A percentile compares a stretch with the other conserved stretches of the same genome.
phyloP scores from a whole-genome alignment of 371 early-diverging fungal genomes.

The Parasitella parasitica region DNA sequence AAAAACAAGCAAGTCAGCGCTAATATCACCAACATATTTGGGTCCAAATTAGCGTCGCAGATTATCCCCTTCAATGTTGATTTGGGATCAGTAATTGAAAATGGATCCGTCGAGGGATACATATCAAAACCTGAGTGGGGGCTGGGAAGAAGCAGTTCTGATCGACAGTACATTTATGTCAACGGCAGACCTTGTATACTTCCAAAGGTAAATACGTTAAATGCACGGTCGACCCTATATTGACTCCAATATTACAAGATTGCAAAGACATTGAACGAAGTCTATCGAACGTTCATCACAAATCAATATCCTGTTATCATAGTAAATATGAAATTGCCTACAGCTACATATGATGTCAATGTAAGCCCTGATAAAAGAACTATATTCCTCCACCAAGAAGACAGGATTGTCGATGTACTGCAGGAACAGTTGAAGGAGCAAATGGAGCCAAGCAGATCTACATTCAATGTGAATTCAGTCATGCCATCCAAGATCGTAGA shows the following conservation, averaged over 20 bases:
- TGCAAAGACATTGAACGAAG: slow-evolving; percentile 73
- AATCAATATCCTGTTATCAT: slow-evolving; percentile 83
- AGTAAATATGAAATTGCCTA: slow-evolving; percentile 64
- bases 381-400: slow-evolving; percentile 79
- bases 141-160: slow-evolving; percentile 70
- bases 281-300: slow-evolving; percentile 67
- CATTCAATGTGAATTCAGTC: slow-evolving; percentile 30
- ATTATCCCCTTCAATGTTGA: slow-evolving; percentile 55
- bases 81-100: slow-evolving; percentile 10
- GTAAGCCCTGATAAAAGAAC: slow-evolving; percentile 95
- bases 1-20: slow-evolving; percentile 60
- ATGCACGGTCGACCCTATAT: background rate
- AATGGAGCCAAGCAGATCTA: slow-evolving; percentile 64
- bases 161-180: slow-evolving; percentile 86
- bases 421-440: slow-evolving; percentile 43
- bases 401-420: background rate
- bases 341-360: slow-evolving; percentile 81
- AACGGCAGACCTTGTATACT: slow-evolving; percentile 88
- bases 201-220: slow-evolving; percentile 65
- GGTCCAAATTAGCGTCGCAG: slow-evolving; percentile 57
- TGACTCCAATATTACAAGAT: slow-evolving; percentile 19
- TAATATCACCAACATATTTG: slow-evolving; percentile 81
- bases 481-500: background rate
- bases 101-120: slow-evolving; percentile 49
- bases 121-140: slow-evolving; percentile 70